Conservation (phyloP, 352 stramenopile species). For the Phytophthora pini region DNA sequence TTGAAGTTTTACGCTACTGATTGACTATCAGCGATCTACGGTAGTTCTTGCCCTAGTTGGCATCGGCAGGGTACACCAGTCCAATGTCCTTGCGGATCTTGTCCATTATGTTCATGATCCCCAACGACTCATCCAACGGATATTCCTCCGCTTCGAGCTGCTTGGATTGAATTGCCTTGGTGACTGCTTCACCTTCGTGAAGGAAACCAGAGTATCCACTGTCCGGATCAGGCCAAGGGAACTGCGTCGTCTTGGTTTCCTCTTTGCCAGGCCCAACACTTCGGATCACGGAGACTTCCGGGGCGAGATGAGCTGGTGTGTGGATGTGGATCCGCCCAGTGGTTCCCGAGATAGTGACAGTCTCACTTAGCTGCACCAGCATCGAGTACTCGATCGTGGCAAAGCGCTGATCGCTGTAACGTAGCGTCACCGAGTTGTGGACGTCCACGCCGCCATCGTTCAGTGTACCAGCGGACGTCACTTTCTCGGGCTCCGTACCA, state of each 20-base stretch:
- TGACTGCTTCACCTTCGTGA: slow-evolving; percentile 78
- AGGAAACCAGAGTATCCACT: slow-evolving; percentile 68
- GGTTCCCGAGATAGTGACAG: slow-evolving; percentile 69
- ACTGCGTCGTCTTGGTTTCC: slow-evolving; percentile 45
- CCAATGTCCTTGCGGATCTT: slow-evolving; percentile 59
- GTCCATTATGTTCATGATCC: slow-evolving; percentile 66
- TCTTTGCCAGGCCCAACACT: slow-evolving; percentile 15
- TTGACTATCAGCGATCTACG: neutral
- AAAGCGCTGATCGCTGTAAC: slow-evolving; percentile 60
- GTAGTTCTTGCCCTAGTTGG: slow-evolving; percentile 12
- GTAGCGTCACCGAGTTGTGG: slow-evolving; percentile 63
- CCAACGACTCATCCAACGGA: slow-evolving; percentile 58
- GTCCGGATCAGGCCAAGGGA: slow-evolving; percentile 46
- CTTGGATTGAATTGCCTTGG: slow-evolving; percentile 57
- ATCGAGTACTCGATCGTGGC: slow-evolving; percentile 69
- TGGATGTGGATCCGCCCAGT: slow-evolving; percentile 70
- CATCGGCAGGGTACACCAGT: slow-evolving; percentile 45
- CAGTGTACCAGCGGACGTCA: slow-evolving; percentile 57
- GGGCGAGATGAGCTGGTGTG: slow-evolving; percentile 53
- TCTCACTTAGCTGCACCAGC: slow-evolving; percentile 69
- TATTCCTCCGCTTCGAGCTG: slow-evolving; percentile 53
- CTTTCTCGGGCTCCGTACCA: slow-evolving; percentile 47
- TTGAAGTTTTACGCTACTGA: slow-evolving; percentile 19
- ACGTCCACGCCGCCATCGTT: slow-evolving; percentile 62
- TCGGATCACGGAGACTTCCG: slow-evolving; percentile 43